Evolutionary conservation across 208 protist genomes (phyloP).

Genomic region (Acanthamoeba triangularis): DNA sequence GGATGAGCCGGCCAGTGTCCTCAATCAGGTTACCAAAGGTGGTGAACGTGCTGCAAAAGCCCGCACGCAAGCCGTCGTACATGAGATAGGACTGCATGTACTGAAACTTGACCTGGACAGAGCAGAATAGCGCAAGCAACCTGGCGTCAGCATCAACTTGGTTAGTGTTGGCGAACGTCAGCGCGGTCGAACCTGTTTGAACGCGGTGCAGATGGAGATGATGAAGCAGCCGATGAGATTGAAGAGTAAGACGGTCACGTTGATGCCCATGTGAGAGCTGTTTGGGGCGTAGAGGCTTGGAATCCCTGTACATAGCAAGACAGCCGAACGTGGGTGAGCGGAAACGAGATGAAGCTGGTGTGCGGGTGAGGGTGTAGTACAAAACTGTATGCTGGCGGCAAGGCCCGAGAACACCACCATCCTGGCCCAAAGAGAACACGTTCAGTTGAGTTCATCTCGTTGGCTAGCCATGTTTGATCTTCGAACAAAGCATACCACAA

Average conservation of each 20-base stretch:
- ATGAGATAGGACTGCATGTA: slow-evolving; percentile 80
- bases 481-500: neutral
- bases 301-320: neutral
- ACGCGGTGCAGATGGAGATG: slow-evolving; percentile 56
- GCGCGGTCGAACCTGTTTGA: neutral
- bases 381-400: slow-evolving; percentile 48
- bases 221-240: slow-evolving; percentile 67
- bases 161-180: neutral
- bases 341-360: neutral
- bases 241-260: slow-evolving; percentile 33
- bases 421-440: neutral
- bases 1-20: slow-evolving; percentile 77
- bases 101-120: slow-evolving; percentile 73
- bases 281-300: slow-evolving; percentile 34
- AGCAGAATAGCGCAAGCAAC: neutral
- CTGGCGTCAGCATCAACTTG: neutral
- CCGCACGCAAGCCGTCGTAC: slow-evolving; percentile 62
- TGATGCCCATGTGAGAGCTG: slow-evolving; percentile 29
- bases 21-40: slow-evolving; percentile 85
- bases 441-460: neutral
- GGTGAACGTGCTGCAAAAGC: slow-evolving; percentile 81
- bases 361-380: neutral
- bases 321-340: neutral
- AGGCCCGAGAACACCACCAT: slow-evolving; percentile 24
- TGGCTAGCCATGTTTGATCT: neutral